Evolutionary conservation across 164 flowering plant genomes (phyloP).

Genomic region (Vitis rupestris): DNA sequence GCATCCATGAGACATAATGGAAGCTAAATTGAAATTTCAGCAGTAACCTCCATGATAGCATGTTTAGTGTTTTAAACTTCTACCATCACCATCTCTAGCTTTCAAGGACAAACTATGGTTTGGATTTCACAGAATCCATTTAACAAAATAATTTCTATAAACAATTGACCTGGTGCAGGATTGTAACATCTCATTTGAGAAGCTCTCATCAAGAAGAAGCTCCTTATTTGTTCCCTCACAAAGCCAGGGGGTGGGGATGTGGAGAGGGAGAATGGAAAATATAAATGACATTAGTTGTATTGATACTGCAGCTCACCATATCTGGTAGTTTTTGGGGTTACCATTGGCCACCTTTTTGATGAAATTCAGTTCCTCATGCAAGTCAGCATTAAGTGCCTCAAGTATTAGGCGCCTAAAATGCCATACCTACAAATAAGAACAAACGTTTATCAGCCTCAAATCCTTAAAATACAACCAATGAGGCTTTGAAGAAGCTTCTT

Average conservation of each 20-base stretch:
- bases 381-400: constrained; percentile 56
- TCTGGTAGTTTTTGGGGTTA: constrained; percentile 88
- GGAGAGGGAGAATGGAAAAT: not conserved
- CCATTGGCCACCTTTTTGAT: constrained; percentile 50
- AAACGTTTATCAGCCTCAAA: not conserved
- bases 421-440: constrained; percentile 65
- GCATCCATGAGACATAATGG: no score
- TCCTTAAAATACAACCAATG: not conserved
- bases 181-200: no score
- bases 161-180: not conserved
- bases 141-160: not conserved
- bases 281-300: not conserved
- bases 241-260: no score
- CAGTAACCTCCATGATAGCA: no score
- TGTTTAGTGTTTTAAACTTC: not conserved
- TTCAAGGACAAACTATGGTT: not conserved
- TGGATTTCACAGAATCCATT: not conserved
- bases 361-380: constrained; percentile 65
- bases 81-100: not conserved
- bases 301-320: constrained; percentile 55
- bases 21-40: no score
- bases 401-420: constrained; percentile 87
- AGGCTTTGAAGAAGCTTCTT: no score
- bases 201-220: no score
- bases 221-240: no score